Evolutionary conservation across 768 basidiomycete genomes (phyloP), one percentile per base, ranked within the genome.

Genomic region (Pulveroboletus sp.): DNA sequence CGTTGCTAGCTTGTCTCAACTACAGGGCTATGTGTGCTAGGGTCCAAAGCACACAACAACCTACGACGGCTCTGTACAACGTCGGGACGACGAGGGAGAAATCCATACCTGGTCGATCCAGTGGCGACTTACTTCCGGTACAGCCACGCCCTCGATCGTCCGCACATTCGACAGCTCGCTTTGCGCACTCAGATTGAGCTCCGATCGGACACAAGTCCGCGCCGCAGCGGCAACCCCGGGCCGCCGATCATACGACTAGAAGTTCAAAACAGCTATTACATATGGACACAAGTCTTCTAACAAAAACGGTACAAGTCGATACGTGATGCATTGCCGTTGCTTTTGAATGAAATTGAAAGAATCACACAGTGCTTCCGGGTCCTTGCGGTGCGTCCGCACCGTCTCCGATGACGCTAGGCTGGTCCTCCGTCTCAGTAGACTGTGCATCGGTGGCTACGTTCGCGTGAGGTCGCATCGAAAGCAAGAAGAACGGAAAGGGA

Each of bases 21-120:
- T 46, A 49, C 37, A 34, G 47, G 44, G 55, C 51, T 23, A 41
- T 50, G 46, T 2, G 17, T 43, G 41, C 17, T 37, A 49, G 11
- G 6, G 35, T n/a, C 21, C 34, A 17, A 4, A 24, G 13, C 47
- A 34, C 21, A 17, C 32, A 37, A 24, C 11, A 29, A n/a, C 23
- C 2, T 3, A 40, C 20, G 35, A 49, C 3, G 7, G 17, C 12
- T 25, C 49, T 41, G 37, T 21, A 23, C 39, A 20, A 27, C 12
- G 39, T 20, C 24, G 27, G 39, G 32, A 29, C 20, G 1, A 19
- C 17, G 13, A 14, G 29, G 14, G 3, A 21, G 16, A 13, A 16
- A n/a, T 29, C 27, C 23, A 31, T 37, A 39, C 19, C n/a, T 4
- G 10, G 32, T 16, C 1, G 43, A 10, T 14, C 17, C n/a, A 19